A percentile compares a stretch with the other conserved stretches of the same genome.
Evolutionary conservation across 1,139 yeast genomes (phyloP).

Genomic region (Neolecta irregularis): DNA sequence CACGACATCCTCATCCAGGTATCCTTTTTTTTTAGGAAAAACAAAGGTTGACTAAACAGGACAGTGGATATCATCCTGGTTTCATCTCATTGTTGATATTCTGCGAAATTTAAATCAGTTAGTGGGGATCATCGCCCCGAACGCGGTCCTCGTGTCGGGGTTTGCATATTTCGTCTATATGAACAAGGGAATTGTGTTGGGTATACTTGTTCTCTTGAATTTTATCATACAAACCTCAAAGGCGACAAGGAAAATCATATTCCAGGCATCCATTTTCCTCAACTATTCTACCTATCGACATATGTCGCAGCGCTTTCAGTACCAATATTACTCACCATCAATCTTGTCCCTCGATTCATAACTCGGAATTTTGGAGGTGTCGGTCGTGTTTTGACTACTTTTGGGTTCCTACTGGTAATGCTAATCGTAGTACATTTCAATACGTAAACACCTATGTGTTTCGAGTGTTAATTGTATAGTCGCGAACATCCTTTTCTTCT

Average conservation of each 20-base stretch:
- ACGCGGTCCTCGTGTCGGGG: slow-evolving; percentile 30
- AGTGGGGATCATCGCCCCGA: slow-evolving; percentile 3
- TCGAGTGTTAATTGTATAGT: slow-evolving; percentile 38
- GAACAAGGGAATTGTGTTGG: slow-evolving; percentile 68
- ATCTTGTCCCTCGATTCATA: slow-evolving; percentile 28
- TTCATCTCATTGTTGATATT: not conserved
- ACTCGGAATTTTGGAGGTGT: slow-evolving; percentile 17
- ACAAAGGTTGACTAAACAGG: slow-evolving; percentile 3
- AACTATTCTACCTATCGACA: slow-evolving; percentile 58
- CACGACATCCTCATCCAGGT: slow-evolving; percentile 6
- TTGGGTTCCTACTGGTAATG: slow-evolving; percentile 2
- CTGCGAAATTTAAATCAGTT: slow-evolving; percentile 2
- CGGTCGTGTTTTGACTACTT: not conserved
- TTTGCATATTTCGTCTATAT: slow-evolving; percentile 42
- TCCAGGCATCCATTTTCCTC: slow-evolving; percentile 58
- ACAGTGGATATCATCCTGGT: slow-evolving; percentile 6
- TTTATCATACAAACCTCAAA: slow-evolving; percentile 2
- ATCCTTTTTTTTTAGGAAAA: slow-evolving; percentile 1
- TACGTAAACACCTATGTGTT: slow-evolving; percentile 19
- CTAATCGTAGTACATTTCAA: slow-evolving; percentile 1
- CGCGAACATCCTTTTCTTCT: slow-evolving; percentile 75
- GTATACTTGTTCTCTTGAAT: slow-evolving; percentile 19
- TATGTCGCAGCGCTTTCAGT: slow-evolving; percentile 49
- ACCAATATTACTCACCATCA: slow-evolving; percentile 48
- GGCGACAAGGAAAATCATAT: slow-evolving; percentile 81